Base-by-base conservation (phyloP, 2,329 filamentous ascomycete genomes). In the Cadophora malorum region DNA sequence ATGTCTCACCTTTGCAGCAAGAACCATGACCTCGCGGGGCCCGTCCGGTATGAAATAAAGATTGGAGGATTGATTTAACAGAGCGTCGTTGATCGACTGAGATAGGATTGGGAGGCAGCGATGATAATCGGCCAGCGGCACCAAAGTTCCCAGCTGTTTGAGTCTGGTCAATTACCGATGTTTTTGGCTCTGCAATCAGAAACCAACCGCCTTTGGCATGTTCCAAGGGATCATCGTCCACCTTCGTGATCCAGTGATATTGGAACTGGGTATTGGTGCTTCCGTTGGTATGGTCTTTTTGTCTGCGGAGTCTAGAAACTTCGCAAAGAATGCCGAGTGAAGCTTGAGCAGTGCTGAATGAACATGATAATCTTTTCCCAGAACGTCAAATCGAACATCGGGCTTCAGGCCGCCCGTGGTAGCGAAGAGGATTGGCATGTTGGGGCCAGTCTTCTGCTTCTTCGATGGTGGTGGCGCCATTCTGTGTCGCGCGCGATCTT, bases 251-350 rank as follows among this genome's bases (percentile, higher is more conserved):
- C 70, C 67, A 70, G 19, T 68, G 60, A 35, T 70, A 70, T 9
- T 53, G 49, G 33, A 70, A 69, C 1, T 41, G 33, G 19, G 45
- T 10, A 25, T 8, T 31, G 16, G 9, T 25, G 3, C 9, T 14
- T 14, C 35, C 8, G 9, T 38, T 38, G 2, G 35, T 4, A 2
- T 7, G 14, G 3, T 38, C 3, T 21, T 16, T 55, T 73, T 73
- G 3, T 72, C 67, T 6, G 62, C 23, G 3, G 67, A 70, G 38
- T 73, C 64, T 6, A 73, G 63, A 14, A 64, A 68, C 33, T 55
- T 63, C 21, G 33, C 45, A 38, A 71, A 71, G 55, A 67, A 71
- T 10, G 52, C 61, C 1, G 68, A 70, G 23, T 69, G 58, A 19
- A 63, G 10, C 60, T 71, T 71, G 5, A 71, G 35, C n/a, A 69